Evolutionary conservation across 2,329 filamentous ascomycete genomes (phyloP).

Genomic region (Cladosporium oxysporum): DNA sequence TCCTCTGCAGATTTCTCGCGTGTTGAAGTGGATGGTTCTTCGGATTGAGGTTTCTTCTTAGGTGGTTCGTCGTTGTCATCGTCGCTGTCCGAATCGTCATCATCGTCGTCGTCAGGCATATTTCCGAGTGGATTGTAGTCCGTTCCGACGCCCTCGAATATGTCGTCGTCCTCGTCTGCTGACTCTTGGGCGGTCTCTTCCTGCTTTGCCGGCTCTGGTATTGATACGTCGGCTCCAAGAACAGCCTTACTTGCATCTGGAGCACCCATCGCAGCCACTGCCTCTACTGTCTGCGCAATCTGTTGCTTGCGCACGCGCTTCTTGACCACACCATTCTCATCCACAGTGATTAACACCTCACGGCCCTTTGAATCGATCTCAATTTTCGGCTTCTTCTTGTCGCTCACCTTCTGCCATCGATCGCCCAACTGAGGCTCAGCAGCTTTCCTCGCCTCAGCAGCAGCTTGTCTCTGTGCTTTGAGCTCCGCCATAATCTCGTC

Average conservation of each 20-base stretch:
- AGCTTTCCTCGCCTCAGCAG: conserved; percentile 45
- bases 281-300: conserved; percentile 34
- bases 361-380: conserved; percentile 58
- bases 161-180: conserved; percentile 53
- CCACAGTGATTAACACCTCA: conserved; percentile 61
- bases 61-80: conserved; percentile 32
- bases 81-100: conserved; percentile 48
- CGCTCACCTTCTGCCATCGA: conserved; percentile 41
- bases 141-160: conserved; percentile 61
- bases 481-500: conserved; percentile 62
- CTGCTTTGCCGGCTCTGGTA: conserved; percentile 26
- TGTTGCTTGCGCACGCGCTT: conserved; percentile 59
- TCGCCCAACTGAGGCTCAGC: conserved; percentile 46
- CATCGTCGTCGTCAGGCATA: conserved; percentile 45
- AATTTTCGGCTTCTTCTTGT: conserved; percentile 55
- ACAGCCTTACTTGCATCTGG: conserved; percentile 34
- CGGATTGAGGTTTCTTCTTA: not conserved
- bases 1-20: conserved; percentile 9
- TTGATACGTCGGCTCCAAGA: conserved; percentile 35
- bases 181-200: conserved; percentile 11
- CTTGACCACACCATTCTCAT: conserved; percentile 62
- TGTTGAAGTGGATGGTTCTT: not conserved
- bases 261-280: conserved; percentile 30
- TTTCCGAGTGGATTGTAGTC: conserved; percentile 61
- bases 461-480: conserved; percentile 55